Percentiles rank a stretch among this genome's conserved stretches.
Evolutionary conservation across 169 alveolate genomes (phyloP).

Genomic region (Plasmodium gallinaceum): DNA sequence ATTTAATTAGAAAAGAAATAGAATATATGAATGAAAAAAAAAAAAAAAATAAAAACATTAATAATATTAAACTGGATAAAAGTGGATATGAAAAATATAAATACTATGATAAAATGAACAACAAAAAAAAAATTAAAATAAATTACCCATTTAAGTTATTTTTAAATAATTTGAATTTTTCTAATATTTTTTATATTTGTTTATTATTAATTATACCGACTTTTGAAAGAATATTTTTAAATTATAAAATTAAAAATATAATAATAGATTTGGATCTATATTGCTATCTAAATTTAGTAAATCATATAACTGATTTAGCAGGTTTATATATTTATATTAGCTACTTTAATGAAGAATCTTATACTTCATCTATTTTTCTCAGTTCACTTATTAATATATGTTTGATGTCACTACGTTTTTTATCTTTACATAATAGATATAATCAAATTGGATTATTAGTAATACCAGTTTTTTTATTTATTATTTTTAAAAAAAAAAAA

Average conservation of each 20-base stretch:
- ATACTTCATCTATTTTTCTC: constrained; percentile 45
- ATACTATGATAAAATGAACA: background rate
- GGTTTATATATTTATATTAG: constrained; percentile 69
- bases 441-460: constrained; percentile 58
- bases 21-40: constrained; percentile 23
- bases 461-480: background rate
- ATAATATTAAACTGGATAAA: background rate
- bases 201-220: constrained; percentile 75
- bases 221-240: constrained; percentile 76
- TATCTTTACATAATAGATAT: constrained; percentile 26
- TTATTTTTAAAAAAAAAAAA: background rate
- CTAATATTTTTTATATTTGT: constrained; percentile 72
- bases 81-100: constrained; percentile 1
- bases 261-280: constrained; percentile 28
- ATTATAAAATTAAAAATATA: constrained; percentile 74
- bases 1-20: constrained; percentile 43
- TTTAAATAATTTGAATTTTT: constrained; percentile 70
- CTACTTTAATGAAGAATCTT: constrained; percentile 66
- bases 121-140: constrained; percentile 40
- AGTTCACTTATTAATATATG: constrained; percentile 44
- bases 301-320: constrained; percentile 51
- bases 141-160: constrained; percentile 70
- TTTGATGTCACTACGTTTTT: constrained; percentile 44
- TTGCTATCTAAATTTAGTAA: constrained; percentile 61
- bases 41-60: constrained; percentile 13